Conservation (phyloP, 2,329 filamentous ascomycete genomes). For the Xylariomycetidae sp. region DNA sequence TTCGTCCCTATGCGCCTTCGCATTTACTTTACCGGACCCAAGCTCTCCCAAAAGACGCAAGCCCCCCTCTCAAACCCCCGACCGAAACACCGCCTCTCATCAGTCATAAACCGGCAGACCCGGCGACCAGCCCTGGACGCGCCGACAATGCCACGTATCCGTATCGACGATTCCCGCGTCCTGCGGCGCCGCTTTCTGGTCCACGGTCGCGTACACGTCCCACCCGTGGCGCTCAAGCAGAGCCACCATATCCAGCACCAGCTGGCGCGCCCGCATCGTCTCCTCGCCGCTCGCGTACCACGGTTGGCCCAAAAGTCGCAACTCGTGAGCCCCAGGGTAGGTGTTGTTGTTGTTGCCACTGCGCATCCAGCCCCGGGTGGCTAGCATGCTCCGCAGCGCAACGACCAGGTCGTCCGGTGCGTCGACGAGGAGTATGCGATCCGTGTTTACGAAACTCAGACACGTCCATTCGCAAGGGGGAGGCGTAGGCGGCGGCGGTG, state of each 20-base stretch:
- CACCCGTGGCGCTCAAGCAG: neutral
- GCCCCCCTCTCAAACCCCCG: too few species aligned
- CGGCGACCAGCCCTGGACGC: neutral
- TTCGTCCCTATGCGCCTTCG: too few species aligned
- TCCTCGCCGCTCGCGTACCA: neutral
- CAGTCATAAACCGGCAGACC: neutral
- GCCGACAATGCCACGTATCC: slow-evolving; percentile 1
- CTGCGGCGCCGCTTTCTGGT: slow-evolving; percentile 1
- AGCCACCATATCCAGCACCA: slow-evolving; percentile 1
- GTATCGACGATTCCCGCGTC: neutral
- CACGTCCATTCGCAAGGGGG: too few species aligned
- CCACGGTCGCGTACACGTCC: slow-evolving; percentile 1
- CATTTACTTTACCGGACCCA: too few species aligned
- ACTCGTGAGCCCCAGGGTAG: neutral
- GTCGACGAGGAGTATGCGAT: slow-evolving; percentile 1
- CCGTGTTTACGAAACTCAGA: too few species aligned
- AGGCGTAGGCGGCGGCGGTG: too few species aligned
- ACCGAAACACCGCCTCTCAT: too few species aligned
- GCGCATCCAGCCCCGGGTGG: neutral
- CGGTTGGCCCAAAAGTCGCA: neutral
- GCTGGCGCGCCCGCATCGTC: neutral
- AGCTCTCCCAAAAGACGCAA: too few species aligned
- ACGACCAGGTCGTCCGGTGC: slow-evolving; percentile 1
- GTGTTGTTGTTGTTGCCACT: neutral
- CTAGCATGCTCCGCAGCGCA: neutral